Percentiles rank a stretch among this genome's conserved stretches.
These are phyloP conservation scores for Diaporthe humulicola DNA, from an alignment of 2,329 filamentous ascomycete species.

Conservation along the genomic window DNA sequence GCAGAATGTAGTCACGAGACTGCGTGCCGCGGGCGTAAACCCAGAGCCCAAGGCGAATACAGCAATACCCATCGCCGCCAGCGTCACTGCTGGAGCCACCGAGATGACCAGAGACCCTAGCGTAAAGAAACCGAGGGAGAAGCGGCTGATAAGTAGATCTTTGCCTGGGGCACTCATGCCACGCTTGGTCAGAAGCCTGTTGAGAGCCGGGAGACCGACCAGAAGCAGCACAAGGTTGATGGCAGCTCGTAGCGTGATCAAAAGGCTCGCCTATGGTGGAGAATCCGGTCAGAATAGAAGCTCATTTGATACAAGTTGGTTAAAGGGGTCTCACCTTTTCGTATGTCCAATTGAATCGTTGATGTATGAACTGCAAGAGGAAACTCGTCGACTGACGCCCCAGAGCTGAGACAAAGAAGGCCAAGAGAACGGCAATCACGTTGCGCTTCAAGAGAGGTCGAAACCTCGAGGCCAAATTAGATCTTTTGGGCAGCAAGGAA, in stretches of 20 bases:
- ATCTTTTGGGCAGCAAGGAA: background rate
- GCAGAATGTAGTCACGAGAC: conserved; percentile 24
- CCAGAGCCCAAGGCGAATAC: conserved; percentile 19
- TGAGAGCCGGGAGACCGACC: conserved; percentile 12
- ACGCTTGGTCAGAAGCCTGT: conserved; percentile 11
- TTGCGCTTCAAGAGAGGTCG: conserved; percentile 24
- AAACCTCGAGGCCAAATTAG: background rate
- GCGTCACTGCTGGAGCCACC: background rate
- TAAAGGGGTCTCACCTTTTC: conserved; percentile 10
- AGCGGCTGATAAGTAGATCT: conserved; percentile 17
- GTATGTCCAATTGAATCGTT: conserved; percentile 22
- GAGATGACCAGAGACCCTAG: conserved; percentile 20
- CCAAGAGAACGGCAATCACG: conserved; percentile 9
- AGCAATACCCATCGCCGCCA: conserved; percentile 1
- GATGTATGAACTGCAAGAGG: conserved; percentile 16
- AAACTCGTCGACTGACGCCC: conserved; percentile 29
- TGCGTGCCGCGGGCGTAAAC: conserved; percentile 23
- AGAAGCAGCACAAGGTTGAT: conserved; percentile 20
- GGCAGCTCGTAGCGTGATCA: conserved; percentile 15
- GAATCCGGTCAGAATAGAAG: background rate
- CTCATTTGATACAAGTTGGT: too few species aligned
- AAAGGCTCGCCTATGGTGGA: conserved; percentile 9
- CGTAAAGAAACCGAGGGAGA: background rate
- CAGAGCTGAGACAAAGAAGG: conserved; percentile 26
- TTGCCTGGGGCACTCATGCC: conserved; percentile 2